A percentile compares a stretch with the other conserved stretches of the same genome.
Evolutionary conservation across 2,329 filamentous ascomycete genomes (phyloP).

Genomic region (Teratosphaeria nubilosa): DNA sequence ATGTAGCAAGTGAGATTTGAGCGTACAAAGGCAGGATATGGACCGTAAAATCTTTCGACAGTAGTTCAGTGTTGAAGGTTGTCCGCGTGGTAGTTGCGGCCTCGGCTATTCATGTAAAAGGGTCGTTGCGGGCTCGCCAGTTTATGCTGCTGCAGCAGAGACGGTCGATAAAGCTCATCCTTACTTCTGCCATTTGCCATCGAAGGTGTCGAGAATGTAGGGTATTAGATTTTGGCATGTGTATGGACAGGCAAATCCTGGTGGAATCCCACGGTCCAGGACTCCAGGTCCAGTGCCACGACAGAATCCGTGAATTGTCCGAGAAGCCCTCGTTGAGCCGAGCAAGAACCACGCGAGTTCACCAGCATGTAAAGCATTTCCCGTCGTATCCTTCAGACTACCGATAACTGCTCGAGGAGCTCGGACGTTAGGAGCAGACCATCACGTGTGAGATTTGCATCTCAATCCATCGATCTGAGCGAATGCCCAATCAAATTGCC

Average conservation of each 20-base stretch:
- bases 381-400: not conserved
- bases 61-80: not conserved
- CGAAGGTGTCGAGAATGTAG: not conserved
- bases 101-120: not conserved
- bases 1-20: not conserved
- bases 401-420: not conserved
- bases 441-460: not conserved
- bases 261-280: not conserved
- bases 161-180: not conserved
- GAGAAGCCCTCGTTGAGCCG: not conserved
- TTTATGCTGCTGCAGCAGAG: not conserved
- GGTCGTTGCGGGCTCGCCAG: not conserved
- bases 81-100: not conserved
- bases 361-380: not conserved
- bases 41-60: not conserved
- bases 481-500: not conserved
- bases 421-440: not conserved
- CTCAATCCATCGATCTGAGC: not conserved
- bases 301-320: not conserved
- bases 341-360: not conserved
- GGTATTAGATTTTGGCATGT: not conserved
- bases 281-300: not conserved
- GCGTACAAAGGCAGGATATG: not conserved
- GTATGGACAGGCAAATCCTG: not conserved
- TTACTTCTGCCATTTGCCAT: not conserved